Evolutionary conservation across 73 alveolate species (phyloP).

Genomic region (Paramecium caudatum): DNA sequence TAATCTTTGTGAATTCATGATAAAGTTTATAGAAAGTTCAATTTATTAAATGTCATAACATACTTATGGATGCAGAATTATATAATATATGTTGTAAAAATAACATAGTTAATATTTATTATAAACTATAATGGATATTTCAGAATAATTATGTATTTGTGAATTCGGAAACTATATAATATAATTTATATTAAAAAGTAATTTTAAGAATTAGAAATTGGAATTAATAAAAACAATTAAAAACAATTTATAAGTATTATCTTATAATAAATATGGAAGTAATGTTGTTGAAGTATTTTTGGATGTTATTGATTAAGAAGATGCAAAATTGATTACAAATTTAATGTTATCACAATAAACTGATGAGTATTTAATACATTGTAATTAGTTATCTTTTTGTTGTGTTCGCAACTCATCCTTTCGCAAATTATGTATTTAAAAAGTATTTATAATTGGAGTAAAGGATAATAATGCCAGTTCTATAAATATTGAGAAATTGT

Average conservation of each 20-base stretch:
- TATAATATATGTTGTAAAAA: slow-evolving; percentile 15
- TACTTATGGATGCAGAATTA: slow-evolving; percentile 57
- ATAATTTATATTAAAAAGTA: background rate
- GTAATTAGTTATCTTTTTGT: slow-evolving; percentile 36
- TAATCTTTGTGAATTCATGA: background rate
- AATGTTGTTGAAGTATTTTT: slow-evolving; percentile 27
- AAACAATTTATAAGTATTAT: slow-evolving; percentile 9
- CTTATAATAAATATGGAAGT: slow-evolving; percentile 56
- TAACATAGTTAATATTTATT: slow-evolving; percentile 25
- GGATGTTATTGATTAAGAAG: slow-evolving; percentile 17
- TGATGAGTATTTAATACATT: background rate
- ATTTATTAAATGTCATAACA: slow-evolving; percentile 29
- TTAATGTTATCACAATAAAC: background rate
- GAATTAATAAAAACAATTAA: background rate
- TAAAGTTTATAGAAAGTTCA: background rate
- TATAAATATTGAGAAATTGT: background rate
- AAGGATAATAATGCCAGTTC: background rate
- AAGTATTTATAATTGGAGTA: slow-evolving; percentile 22
- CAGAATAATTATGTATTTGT: slow-evolving; percentile 28
- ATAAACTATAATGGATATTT: background rate
- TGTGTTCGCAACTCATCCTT: background rate
- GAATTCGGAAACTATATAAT: slow-evolving; percentile 57
- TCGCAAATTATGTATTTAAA: slow-evolving; percentile 45
- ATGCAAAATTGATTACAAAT: background rate
- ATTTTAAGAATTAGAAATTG: background rate